Evolutionary conservation across 73 alveolate genomes (phyloP).

Genomic region (Tetrahymena thermophila): DNA sequence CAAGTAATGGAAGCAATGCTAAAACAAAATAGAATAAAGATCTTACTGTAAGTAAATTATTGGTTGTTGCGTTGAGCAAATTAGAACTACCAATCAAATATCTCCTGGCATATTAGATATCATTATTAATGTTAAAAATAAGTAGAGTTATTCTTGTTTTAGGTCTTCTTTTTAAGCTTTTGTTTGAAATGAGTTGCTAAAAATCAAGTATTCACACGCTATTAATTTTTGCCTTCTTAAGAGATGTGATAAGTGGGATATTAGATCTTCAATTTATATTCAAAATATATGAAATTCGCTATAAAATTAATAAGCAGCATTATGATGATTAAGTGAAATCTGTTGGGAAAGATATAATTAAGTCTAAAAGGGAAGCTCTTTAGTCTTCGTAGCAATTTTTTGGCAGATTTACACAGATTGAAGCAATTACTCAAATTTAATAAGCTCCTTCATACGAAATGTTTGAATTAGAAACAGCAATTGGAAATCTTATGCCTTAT

Average conservation of each 20-base stretch:
- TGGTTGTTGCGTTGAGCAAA: not conserved
- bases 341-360: not conserved
- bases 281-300: not conserved
- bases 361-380: not conserved
- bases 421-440: not conserved
- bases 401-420: not conserved
- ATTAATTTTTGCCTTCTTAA: not conserved
- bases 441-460: not conserved
- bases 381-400: not conserved
- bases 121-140: not conserved
- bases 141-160: not conserved
- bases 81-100: not conserved
- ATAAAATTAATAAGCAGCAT: not conserved
- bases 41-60: not conserved
- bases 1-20: not conserved
- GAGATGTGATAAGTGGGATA: not conserved
- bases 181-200: not conserved
- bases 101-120: not conserved
- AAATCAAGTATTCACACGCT: not conserved
- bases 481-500: not conserved
- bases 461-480: not conserved
- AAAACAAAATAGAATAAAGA: not conserved
- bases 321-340: not conserved
- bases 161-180: not conserved
- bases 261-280: not conserved